Percentiles rank a stretch among this genome's conserved stretches.
phyloP scores from a whole-genome alignment of 305 asterid species.

The Rubia occidens region DNA sequence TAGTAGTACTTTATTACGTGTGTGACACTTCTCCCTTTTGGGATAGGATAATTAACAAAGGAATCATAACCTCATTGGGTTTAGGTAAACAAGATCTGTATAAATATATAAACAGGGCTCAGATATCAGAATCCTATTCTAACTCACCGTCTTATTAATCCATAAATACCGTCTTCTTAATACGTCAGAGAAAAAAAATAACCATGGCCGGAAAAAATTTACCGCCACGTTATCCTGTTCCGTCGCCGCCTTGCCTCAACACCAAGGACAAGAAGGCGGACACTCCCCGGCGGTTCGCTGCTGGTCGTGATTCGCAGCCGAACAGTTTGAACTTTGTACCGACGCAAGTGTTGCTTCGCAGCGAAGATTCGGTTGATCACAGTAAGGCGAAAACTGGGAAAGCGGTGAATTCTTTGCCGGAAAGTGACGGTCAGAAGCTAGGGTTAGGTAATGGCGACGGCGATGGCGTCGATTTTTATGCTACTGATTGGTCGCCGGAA shows the following conservation, averaged over 20 bases:
- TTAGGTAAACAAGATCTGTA: too few species aligned
- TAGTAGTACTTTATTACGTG: too few species aligned
- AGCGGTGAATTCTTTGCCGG: background rate
- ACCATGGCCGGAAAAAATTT: background rate
- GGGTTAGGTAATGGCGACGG: background rate
- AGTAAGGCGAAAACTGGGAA: background rate
- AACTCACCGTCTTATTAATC: too few species aligned
- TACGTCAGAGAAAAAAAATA: background rate
- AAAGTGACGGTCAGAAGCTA: background rate
- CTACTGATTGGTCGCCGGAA: too few species aligned
- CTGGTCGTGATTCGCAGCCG: background rate
- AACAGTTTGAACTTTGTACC: background rate
- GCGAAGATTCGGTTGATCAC: background rate
- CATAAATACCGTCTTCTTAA: background rate
- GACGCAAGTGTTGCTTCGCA: background rate
- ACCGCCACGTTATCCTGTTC: background rate
- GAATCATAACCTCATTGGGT: background rate
- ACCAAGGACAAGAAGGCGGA: background rate
- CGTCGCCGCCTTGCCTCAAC: background rate
- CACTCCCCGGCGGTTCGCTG: background rate
- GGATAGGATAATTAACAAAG: background rate
- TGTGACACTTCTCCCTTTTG: background rate
- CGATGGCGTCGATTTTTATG: too few species aligned
- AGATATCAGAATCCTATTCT: too few species aligned
- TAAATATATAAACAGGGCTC: too few species aligned